A percentile compares a stretch with the other conserved stretches of the same genome.
Evolutionary conservation across 148 eudicot genomes (phyloP).

Genomic region (Fallopia convolvulus): DNA sequence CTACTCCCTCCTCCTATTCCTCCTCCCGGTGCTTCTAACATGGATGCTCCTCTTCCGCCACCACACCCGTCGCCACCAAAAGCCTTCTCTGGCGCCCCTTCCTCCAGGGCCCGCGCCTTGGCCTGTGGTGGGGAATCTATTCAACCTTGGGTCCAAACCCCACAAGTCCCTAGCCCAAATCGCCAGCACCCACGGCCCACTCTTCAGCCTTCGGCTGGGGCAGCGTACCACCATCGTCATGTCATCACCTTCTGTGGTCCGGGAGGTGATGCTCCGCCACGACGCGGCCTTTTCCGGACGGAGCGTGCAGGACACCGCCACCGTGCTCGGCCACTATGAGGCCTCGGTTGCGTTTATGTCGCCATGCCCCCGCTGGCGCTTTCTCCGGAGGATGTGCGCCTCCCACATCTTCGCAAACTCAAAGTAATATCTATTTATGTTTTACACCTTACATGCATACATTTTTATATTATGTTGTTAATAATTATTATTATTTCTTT

Average conservation of each 20-base stretch:
- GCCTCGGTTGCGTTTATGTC: conserved; percentile 37
- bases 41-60: background rate
- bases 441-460: too few relatives aligned
- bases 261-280: conserved; percentile 48
- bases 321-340: conserved; percentile 22
- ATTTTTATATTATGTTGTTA: background rate
- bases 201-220: conserved; percentile 40
- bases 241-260: conserved; percentile 33
- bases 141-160: conserved; percentile 38
- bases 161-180: conserved; percentile 42
- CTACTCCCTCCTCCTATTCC: background rate
- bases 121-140: conserved; percentile 48
- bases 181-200: conserved; percentile 36
- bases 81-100: background rate
- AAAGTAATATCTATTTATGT: background rate
- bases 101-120: conserved; percentile 24
- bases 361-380: conserved; percentile 25
- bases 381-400: conserved; percentile 15
- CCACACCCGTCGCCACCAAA: background rate
- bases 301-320: conserved; percentile 1
- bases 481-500: background rate
- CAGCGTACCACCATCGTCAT: conserved; percentile 31
- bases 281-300: conserved; percentile 30
- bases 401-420: conserved; percentile 14
- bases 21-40: background rate